Evolutionary conservation across 148 eudicot species (phyloP).

Genomic region (Polygonum aviculare): DNA sequence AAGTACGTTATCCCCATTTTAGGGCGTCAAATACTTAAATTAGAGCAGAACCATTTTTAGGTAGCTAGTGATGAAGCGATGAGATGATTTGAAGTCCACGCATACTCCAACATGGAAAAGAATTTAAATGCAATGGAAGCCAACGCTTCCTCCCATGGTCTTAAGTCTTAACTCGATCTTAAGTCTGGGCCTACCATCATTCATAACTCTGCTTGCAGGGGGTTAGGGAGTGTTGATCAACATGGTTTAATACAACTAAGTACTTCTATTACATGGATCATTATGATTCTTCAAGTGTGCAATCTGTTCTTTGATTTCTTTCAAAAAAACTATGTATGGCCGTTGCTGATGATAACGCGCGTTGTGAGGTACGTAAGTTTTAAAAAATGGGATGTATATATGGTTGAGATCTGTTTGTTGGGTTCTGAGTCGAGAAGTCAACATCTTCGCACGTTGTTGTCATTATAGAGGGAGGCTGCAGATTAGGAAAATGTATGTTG

Average conservation of each 20-base stretch:
- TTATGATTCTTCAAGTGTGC: too few relatives aligned
- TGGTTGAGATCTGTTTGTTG: slow-evolving; percentile 1
- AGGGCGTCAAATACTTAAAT: slow-evolving; percentile 67
- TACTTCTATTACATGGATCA: too few relatives aligned
- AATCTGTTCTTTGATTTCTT: too few relatives aligned
- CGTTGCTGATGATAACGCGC: too few relatives aligned
- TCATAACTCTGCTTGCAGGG: slow-evolving; percentile 33
- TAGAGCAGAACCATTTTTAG: slow-evolving; percentile 85
- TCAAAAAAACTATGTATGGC: too few relatives aligned
- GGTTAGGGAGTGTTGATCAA: too few relatives aligned
- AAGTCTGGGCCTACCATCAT: not conserved
- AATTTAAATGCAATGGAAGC: not conserved
- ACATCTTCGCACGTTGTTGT: not conserved
- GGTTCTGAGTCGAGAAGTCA: not conserved
- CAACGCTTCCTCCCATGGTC: not conserved
- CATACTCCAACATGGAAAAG: slow-evolving; percentile 19
- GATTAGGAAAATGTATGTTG: not conserved
- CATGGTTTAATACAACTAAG: too few relatives aligned
- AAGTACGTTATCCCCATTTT: slow-evolving; percentile 1
- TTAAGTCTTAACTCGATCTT: too few relatives aligned
- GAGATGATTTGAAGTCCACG: slow-evolving; percentile 80
- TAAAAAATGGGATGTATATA: not conserved
- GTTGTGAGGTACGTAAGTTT: not conserved
- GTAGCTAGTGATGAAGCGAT: slow-evolving; percentile 72
- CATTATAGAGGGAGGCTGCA: not conserved